Base-by-base conservation (phyloP, 2,329 filamentous ascomycete genomes). In the Plenodomus lindquistii region DNA sequence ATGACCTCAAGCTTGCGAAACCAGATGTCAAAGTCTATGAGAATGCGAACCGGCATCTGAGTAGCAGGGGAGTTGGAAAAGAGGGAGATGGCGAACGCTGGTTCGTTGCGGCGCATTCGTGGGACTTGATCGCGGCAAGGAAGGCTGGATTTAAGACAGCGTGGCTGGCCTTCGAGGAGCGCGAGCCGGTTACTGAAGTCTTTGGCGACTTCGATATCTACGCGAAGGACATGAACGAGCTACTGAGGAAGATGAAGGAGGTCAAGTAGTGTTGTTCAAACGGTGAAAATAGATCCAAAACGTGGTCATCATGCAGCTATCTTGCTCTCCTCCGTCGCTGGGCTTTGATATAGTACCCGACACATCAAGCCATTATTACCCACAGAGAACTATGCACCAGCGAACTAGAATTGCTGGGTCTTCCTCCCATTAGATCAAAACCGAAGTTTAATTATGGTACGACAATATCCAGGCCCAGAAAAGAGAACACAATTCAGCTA, bases 201-300 rank as follows among this genome's bases (percentile, higher is more conserved):
- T 63, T 63, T 52, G 61, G 61, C 0, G 42, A 59, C 38, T 65
- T 65, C 38, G 60, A 65, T 42, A 4, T 65, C n/a, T 65, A 65
- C 45, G 61, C 56, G 3, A 37, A 45, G 11, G 59, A 57, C 42
- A 65, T 65, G 61, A 42, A 41, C 11, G 55, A 62, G 9, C 31
- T 65, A 15, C 37, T 63, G 36, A 39, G 34, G n/a, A 63, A 63
- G 42, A 20, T 65, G 36, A 60, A 56, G 44, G 27, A 53, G 13
- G n/a, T 20, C 37, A 37, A 37, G 4, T 37, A 13, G 18, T 7
- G 11, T 8, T 31, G 6, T 8, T 8, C 11, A 31, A 10, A 5
- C 22, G 22, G n/a, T n/a, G n/a, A n/a, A n/a, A n/a, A n/a, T n/a
- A n/a, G n/a, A n/a, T n/a, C n/a, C n/a, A n/a, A n/a, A n/a, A n/a